These are phyloP conservation scores for Heterobasidion annosum DNA, from an alignment of 1,284 basidiomycete species.

Conservation along the genomic window DNA sequence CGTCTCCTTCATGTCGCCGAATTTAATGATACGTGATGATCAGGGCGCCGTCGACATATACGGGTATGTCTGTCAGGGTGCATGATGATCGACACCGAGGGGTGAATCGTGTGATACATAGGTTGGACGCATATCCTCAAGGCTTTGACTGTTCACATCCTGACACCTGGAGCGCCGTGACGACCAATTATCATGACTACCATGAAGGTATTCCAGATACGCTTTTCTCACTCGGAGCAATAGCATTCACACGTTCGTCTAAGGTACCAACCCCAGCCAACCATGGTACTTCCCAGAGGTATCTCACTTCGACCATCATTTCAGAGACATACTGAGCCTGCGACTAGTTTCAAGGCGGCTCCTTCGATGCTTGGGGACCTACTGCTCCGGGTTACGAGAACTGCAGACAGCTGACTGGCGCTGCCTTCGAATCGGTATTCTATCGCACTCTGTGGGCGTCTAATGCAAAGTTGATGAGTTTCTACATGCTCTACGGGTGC, in stretches of 20 bases:
- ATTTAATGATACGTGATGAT: background rate
- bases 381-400: conserved; percentile 47
- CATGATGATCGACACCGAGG: background rate
- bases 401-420: conserved; percentile 51
- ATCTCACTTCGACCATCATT: conserved; percentile 10
- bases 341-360: conserved; percentile 53
- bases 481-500: conserved; percentile 75
- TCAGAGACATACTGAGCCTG: background rate
- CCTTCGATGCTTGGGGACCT: conserved; percentile 70
- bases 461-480: conserved; percentile 69
- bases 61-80: conserved; percentile 23
- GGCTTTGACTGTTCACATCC: conserved; percentile 69
- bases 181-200: conserved; percentile 48
- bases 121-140: conserved; percentile 60
- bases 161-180: conserved; percentile 45
- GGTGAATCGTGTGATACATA: background rate
- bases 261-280: conserved; percentile 40
- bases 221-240: background rate
- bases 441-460: conserved; percentile 67
- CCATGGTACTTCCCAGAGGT: conserved; percentile 58
- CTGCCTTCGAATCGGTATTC: conserved; percentile 68
- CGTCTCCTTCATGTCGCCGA: background rate
- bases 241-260: background rate
- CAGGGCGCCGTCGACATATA: conserved; percentile 46
- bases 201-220: conserved; percentile 25